Conservation (phyloP, 2,329 filamentous ascomycete genomes). For the Sarocladiaceae sp. region DNA sequence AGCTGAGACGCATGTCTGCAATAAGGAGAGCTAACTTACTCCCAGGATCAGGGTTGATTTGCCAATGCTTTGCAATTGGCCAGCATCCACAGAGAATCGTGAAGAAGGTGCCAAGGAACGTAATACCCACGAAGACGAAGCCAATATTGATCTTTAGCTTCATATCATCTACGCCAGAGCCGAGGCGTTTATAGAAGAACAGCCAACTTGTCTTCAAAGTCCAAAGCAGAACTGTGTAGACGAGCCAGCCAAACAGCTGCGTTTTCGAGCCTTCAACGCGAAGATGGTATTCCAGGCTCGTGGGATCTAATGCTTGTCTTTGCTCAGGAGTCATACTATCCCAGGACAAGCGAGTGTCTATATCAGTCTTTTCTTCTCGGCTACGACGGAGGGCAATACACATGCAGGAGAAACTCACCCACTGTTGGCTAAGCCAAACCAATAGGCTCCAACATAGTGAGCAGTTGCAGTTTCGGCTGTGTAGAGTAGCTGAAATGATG, state of each 20-base stretch:
- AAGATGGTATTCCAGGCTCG: neutral
- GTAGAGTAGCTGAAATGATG: neutral
- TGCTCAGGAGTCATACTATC: slow-evolving; percentile 10
- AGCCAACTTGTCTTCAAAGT: slow-evolving; percentile 22
- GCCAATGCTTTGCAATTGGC: slow-evolving; percentile 27
- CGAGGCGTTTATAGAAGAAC: slow-evolving; percentile 8
- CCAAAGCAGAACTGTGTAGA: slow-evolving; percentile 28
- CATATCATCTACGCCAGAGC: neutral
- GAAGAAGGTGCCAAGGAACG: slow-evolving; percentile 22
- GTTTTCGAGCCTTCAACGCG: slow-evolving; percentile 29
- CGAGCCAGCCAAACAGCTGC: slow-evolving; percentile 24
- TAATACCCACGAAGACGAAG: slow-evolving; percentile 20
- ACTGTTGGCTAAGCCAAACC: slow-evolving; percentile 6
- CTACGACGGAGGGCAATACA: neutral
- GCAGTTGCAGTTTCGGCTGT: slow-evolving; percentile 7
- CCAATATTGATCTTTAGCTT: slow-evolving; percentile 17
- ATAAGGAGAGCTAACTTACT: slow-evolving; percentile 16
- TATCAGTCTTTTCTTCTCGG: neutral
- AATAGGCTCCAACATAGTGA: slow-evolving; percentile 5
- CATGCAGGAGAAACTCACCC: slow-evolving; percentile 2
- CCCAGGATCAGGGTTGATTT: slow-evolving; percentile 28
- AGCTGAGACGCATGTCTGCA: neutral
- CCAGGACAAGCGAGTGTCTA: neutral
- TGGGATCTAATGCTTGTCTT: slow-evolving; percentile 3
- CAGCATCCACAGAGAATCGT: slow-evolving; percentile 23